These are phyloP conservation scores for Punctularia strigosozonata DNA, from an alignment of 768 basidiomycete genomes.

Conservation along the genomic window DNA sequence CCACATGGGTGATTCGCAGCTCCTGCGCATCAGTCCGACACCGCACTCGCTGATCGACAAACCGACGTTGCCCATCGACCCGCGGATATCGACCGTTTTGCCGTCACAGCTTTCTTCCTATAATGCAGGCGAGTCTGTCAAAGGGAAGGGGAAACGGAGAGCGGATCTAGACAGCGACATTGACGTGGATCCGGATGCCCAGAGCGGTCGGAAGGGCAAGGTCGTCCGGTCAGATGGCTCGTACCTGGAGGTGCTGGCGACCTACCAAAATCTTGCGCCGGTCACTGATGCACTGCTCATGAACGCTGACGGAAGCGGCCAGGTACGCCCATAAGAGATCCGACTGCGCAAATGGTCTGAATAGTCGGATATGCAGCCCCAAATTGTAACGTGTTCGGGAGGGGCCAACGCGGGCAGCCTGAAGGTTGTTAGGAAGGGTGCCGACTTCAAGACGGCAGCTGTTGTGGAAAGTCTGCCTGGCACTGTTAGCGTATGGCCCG, in stretches of 20 bases:
- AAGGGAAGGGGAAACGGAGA: conserved; percentile 12
- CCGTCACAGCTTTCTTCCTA: conserved; percentile 23
- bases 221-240: conserved; percentile 43
- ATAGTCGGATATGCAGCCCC: conserved; percentile 35
- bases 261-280: conserved; percentile 70
- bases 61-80: conserved; percentile 41
- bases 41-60: conserved; percentile 28
- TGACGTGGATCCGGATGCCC: too few species aligned
- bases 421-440: conserved; percentile 70
- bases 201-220: conserved; percentile 22
- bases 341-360: background rate
- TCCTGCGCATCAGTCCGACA: conserved; percentile 43
- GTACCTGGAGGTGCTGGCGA: conserved; percentile 49
- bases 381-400: conserved; percentile 82
- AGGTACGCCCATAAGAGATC: conserved; percentile 28
- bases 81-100: conserved; percentile 30
- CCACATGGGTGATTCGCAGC: conserved; percentile 70
- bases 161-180: too few species aligned
- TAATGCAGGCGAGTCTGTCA: conserved; percentile 22
- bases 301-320: conserved; percentile 59
- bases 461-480: conserved; percentile 42
- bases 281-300: conserved; percentile 72
- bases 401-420: conserved; percentile 66
- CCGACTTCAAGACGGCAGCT: conserved; percentile 62
- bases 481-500: conserved; percentile 52